These are phyloP conservation scores for Primulina tabacum DNA, from an alignment of 257 asterid species.

Conservation along the genomic window DNA sequence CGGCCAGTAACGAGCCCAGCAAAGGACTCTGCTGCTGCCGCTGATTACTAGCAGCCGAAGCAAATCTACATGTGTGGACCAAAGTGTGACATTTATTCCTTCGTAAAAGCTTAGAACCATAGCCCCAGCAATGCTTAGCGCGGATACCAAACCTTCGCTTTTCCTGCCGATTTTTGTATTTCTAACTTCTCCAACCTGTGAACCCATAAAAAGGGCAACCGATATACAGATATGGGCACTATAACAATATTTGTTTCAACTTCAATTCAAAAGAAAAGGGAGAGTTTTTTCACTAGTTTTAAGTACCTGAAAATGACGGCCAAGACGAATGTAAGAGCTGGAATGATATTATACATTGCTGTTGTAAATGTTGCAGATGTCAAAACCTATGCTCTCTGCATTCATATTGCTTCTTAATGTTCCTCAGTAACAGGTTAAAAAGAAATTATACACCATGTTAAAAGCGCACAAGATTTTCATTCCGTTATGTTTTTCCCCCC, in stretches of 20 bases:
- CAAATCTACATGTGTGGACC: conserved; percentile 19
- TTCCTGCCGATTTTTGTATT: conserved; percentile 24
- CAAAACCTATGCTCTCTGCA: conserved; percentile 38
- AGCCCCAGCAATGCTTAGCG: conserved; percentile 37
- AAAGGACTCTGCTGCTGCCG: conserved; percentile 14
- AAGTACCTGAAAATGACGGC: conserved; percentile 38
- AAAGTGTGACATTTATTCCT: conserved; percentile 26
- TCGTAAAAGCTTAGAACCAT: conserved; percentile 33
- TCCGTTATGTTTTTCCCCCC: neutral
- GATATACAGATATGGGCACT: no score
- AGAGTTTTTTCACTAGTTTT: no score
- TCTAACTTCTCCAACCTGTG: conserved; percentile 38
- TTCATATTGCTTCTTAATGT: conserved; percentile 49
- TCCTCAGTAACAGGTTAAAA: conserved; percentile 34
- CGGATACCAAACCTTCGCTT: conserved; percentile 37
- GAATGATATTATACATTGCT: conserved; percentile 44
- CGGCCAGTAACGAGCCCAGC: conserved; percentile 32
- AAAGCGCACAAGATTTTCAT: neutral
- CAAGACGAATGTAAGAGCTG: conserved; percentile 47
- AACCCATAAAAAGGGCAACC: neutral
- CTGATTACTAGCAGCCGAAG: neutral
- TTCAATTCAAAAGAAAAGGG: neutral
- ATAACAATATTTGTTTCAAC: neutral
- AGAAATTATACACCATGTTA: neutral
- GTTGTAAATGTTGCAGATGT: conserved; percentile 54